Evolutionary conservation across 306 rosid species (phyloP), one percentile per base, ranked within the genome.

Genomic region (Potentilla sterilis): DNA sequence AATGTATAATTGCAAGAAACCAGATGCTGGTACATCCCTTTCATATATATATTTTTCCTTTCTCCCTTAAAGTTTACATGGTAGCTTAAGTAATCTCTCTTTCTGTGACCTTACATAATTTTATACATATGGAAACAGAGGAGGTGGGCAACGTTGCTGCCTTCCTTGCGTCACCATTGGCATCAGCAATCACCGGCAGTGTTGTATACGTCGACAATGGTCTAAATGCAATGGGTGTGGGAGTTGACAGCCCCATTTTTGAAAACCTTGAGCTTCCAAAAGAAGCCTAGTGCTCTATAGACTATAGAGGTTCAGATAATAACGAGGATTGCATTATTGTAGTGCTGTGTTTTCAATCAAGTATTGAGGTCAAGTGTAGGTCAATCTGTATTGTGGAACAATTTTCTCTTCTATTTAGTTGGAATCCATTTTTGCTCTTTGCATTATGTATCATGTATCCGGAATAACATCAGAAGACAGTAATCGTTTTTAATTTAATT

Each of bases 91-190:
- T 43, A 41, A 19, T 28, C 16, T 61, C 2, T 61, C 3, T 61
- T 35, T 35, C 22, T 63, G 44, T 35, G 69, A 16, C 67, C 67
- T 62, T 32, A 32, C 9, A 32, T 61, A 54, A n/a, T 38, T 55
- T 55, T 14, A 22, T 59, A 28, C 44, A 6, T 69, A 16, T 81
- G 76, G 66, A 67, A 75, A 84, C 97, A 93, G 98, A 87, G 75
- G 97, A 93, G 74, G 97, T 93, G 24, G 97, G 96, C 41, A 91
- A 91, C 62, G 75, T 88, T 15, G 97, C 98, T 13, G 96, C 98
- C 19, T 93, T 93, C 85, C 84, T 93, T 77, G 85, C 89, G 75
- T 93, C 98, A 34, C 91, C 91, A 0, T 80, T 93, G 84, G 93
- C 98, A 40, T 93, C 98, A 5, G 98, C 96, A 3, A 89, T 91